Percentiles rank a stretch among this genome's conserved stretches.
Conservation (phyloP, 2,329 filamentous ascomycete species). For the Pseudogymnoascus sp. region DNA sequence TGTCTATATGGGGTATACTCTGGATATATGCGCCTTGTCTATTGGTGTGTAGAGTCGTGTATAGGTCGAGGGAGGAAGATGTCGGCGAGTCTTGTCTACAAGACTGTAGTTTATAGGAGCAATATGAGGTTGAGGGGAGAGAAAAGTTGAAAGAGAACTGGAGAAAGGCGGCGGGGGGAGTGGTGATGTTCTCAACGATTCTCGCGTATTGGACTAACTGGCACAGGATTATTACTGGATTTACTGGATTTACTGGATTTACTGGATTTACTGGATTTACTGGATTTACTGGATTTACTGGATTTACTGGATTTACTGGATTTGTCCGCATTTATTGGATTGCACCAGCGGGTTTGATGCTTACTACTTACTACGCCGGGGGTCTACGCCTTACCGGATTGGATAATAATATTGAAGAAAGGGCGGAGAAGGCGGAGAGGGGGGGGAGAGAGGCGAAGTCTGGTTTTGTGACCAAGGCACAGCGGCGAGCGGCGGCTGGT, state of each 20-base stretch:
- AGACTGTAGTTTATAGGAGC: neutral
- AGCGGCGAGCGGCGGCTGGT: neutral
- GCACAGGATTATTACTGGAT: neutral
- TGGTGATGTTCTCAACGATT: constrained; percentile 3
- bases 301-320: neutral
- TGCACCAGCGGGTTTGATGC: neutral
- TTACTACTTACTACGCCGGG: constrained; percentile 5
- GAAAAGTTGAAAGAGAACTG: neutral
- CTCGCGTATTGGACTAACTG: neutral
- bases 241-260: neutral
- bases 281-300: neutral
- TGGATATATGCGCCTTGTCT: neutral
- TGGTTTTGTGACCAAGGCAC: constrained; percentile 1
- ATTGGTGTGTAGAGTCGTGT: neutral
- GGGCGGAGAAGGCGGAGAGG: neutral
- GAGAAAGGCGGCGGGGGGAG: neutral
- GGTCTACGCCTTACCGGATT: constrained; percentile 1
- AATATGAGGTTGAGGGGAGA: neutral
- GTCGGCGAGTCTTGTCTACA: neutral
- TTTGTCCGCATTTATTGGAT: neutral
- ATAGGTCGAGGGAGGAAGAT: neutral
- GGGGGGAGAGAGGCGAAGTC: neutral
- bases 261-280: neutral
- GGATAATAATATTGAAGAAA: neutral
- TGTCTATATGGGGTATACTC: neutral